These are phyloP conservation scores for Acer yangbiense DNA, from an alignment of 345 rosid species.

Conservation along the genomic window DNA sequence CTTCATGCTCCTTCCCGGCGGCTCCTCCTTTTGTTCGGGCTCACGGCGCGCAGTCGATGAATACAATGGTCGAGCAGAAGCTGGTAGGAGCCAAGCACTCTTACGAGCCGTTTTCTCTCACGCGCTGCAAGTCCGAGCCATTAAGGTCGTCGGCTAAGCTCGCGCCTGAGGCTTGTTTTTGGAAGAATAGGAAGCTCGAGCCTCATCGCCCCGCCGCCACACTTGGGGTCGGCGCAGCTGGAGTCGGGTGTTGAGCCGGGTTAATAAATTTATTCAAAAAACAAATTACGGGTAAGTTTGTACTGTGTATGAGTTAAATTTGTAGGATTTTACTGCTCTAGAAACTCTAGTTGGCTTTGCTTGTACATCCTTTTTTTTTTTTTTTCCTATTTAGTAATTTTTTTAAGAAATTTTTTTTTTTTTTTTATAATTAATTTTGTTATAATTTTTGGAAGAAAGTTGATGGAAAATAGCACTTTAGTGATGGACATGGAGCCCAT, in stretches of 20 bases:
- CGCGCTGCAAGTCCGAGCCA: conserved; percentile 96
- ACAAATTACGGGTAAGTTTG: conserved; percentile 23
- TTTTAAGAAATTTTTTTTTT: conserved; percentile 1
- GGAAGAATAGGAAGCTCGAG: conserved; percentile 91
- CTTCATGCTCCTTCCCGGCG: conserved; percentile 79
- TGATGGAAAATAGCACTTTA: not conserved
- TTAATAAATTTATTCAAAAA: not conserved
- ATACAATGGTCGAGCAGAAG: conserved; percentile 56
- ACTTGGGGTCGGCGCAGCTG: conserved; percentile 71
- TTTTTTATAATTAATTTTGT: too few species aligned
- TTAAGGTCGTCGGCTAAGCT: conserved; percentile 64
- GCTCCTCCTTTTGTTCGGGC: conserved; percentile 42
- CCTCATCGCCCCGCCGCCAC: conserved; percentile 68
- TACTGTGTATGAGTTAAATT: conserved; percentile 24
- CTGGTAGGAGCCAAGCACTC: conserved; percentile 46
- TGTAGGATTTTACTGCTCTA: conserved; percentile 6
- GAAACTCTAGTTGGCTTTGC: not conserved
- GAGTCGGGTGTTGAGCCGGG: conserved; percentile 59
- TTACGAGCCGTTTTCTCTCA: conserved; percentile 65
- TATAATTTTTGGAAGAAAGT: not conserved
- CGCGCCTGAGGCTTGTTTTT: conserved; percentile 73
- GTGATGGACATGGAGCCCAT: not conserved
- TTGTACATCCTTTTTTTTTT: conserved; percentile 21
- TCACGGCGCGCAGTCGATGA: conserved; percentile 38
- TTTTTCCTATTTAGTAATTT: conserved; percentile 2